A percentile compares a stretch with the other conserved stretches of the same genome.
Evolutionary conservation across 306 rosid species (phyloP).

Genomic region (Myrica gale): DNA sequence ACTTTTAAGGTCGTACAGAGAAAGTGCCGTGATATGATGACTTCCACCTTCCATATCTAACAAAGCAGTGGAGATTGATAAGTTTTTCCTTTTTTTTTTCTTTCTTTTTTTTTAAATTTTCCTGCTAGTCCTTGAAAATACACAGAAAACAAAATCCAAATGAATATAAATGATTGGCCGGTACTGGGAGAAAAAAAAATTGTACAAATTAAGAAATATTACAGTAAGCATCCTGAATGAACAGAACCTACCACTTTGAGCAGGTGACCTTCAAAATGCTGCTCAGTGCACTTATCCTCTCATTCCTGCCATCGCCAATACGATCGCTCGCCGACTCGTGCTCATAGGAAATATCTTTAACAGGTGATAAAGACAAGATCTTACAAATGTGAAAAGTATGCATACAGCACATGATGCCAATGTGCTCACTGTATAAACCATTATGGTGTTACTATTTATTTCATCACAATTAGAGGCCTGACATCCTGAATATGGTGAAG

Average conservation of each 20-base stretch:
- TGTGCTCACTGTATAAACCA: too few species aligned
- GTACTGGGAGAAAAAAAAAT: neutral
- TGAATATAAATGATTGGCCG: neutral
- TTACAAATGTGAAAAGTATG: too few species aligned
- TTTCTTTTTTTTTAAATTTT: too few species aligned
- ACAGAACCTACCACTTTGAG: slow-evolving; percentile 58
- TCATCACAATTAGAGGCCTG: too few species aligned
- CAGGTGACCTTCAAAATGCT: slow-evolving; percentile 27
- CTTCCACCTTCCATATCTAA: slow-evolving; percentile 38
- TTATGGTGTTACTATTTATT: too few species aligned
- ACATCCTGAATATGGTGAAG: too few species aligned
- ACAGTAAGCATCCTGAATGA: slow-evolving; percentile 58
- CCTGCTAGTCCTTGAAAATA: neutral
- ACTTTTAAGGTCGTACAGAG: slow-evolving; percentile 44
- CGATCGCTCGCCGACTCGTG: too few species aligned
- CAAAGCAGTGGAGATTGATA: slow-evolving; percentile 14
- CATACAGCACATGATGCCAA: too few species aligned
- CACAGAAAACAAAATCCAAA: neutral
- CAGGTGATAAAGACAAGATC: neutral
- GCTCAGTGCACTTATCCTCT: slow-evolving; percentile 19
- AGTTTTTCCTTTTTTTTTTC: neutral
- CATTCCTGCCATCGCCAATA: neutral
- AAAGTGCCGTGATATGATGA: slow-evolving; percentile 60
- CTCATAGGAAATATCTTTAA: neutral
- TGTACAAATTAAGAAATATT: slow-evolving; percentile 11